A percentile compares a stretch with the other conserved stretches of the same genome.
These are phyloP conservation scores for Clarireedia homoeocarpa DNA, from an alignment of 2,329 filamentous ascomycete species.

Conservation along the genomic window DNA sequence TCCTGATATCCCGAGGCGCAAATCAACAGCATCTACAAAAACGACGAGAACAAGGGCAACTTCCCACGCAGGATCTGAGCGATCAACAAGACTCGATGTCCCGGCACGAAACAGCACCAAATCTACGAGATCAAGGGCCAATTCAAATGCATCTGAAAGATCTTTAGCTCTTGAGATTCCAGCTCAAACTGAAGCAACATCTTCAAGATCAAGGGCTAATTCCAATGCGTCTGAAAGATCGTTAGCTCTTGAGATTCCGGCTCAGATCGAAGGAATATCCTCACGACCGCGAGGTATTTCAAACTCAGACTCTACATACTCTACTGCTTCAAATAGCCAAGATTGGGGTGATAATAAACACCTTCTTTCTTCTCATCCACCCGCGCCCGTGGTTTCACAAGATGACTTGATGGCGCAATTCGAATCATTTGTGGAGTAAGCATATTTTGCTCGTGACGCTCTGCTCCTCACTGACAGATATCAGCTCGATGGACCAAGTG, in stretches of 20 bases:
- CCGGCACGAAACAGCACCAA: neutral
- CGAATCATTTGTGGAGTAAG: constrained; percentile 6
- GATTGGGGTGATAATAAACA: constrained; percentile 1
- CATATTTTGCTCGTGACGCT: neutral
- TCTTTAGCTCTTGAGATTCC: neutral
- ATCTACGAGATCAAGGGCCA: neutral
- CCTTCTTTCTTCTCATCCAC: neutral
- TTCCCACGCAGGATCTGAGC: constrained; percentile 1
- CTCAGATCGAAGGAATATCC: neutral
- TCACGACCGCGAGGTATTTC: neutral
- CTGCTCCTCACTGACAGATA: neutral
- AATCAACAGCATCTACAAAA: neutral
- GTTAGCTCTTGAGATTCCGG: neutral
- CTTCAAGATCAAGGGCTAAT: neutral
- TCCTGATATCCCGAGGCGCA: neutral
- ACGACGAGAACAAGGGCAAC: neutral
- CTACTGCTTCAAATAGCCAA: neutral
- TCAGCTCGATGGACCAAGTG: constrained; percentile 2
- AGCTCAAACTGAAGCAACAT: neutral
- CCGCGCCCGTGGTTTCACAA: neutral
- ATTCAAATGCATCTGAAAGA: neutral
- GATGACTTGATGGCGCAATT: constrained; percentile 3
- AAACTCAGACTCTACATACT: neutral
- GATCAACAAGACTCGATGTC: constrained; percentile 1
- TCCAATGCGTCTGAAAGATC: neutral